Evolutionary conservation across 2,329 filamentous ascomycete species (phyloP).

Genomic region (Penicillium brevicompactum): DNA sequence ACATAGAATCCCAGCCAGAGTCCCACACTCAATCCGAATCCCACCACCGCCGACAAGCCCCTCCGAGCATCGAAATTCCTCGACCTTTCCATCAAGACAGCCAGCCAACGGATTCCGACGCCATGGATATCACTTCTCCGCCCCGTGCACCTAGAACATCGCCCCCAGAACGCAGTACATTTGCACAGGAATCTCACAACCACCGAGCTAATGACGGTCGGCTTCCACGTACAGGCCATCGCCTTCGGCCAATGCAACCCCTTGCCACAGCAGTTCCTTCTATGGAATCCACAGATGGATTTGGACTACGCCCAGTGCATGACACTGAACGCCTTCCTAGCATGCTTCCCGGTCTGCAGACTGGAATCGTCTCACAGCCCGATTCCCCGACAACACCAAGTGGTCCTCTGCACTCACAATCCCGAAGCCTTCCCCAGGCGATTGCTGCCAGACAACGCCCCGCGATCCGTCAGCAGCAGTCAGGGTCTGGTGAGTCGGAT

Average conservation of each 20-base stretch:
- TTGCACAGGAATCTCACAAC: conserved; percentile 56
- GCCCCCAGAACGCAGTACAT: conserved; percentile 69
- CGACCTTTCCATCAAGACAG: conserved; percentile 55
- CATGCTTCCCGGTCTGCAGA: conserved; percentile 71
- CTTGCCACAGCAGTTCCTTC: conserved; percentile 67
- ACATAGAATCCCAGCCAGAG: conserved; percentile 56
- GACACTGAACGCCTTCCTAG: conserved; percentile 81
- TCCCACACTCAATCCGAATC: conserved; percentile 60
- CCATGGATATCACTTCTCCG: conserved; percentile 64
- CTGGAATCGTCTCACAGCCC: conserved; percentile 79
- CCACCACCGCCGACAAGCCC: conserved; percentile 72
- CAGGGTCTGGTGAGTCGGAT: conserved; percentile 81
- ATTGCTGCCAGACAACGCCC: conserved; percentile 69
- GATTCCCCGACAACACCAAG: conserved; percentile 86
- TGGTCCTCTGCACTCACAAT: conserved; percentile 63
- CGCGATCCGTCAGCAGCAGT: conserved; percentile 86
- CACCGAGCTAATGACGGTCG: conserved; percentile 48
- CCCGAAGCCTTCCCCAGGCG: conserved; percentile 57
- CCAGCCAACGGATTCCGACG: conserved; percentile 51
- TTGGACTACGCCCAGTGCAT: conserved; percentile 74
- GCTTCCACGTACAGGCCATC: conserved; percentile 49
- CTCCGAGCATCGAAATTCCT: conserved; percentile 80
- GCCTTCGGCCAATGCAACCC: conserved; percentile 64
- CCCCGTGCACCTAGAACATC: conserved; percentile 68
- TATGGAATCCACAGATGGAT: conserved; percentile 70